Base-by-base conservation (phyloP, 2,329 filamentous ascomycete species). In the Calycina herbarum region DNA sequence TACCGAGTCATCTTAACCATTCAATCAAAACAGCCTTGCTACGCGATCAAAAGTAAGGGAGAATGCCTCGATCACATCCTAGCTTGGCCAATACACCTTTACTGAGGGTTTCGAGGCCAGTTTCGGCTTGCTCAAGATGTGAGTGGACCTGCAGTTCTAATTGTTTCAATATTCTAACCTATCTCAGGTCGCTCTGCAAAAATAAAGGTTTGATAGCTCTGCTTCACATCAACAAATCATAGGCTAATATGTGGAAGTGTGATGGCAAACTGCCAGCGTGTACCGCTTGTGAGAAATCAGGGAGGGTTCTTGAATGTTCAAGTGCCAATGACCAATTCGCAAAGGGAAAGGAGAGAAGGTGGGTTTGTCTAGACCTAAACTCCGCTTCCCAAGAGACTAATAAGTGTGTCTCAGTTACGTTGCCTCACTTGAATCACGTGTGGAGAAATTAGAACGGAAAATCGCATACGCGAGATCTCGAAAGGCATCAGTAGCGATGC, bases 281-380 rank as follows among this genome's bases (percentile, higher is more conserved):
- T 76, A 96, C 93, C 7, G 94, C 94, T 20, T 98, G 95, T 76
- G 94, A 97, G 78, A 94, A 93, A 79, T 92, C 93, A 15, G 93
- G 94, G 35, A 90, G 93, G 68, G 88, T 91, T 64, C 89, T 84
- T 67, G 93, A 96, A 76, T 99, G 95, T 77, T 97, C 93, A 6
- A 93, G 93, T 64, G 94, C 93, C 7, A 97, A 96, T 74, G 94
- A 98, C 75, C 93, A 97, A 77, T 98, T 97, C 78, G 94, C 94
- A 0, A 86, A 93, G 68, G 95, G 95, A 67, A 98, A 98, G 78
- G 95, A 98, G 76, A 85, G 94, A 74, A 98, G 94, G 88, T 88
- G 71, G 65, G 79, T 72, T 38, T 6, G 15, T 54, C 11, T 2
- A 29, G n/a, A 8, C 20, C 20, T 4, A n/a, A 11, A 64, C 51